phyloP scores from a whole-genome alignment of 179 eudicot genomes.

The Beta lomatogona region DNA sequence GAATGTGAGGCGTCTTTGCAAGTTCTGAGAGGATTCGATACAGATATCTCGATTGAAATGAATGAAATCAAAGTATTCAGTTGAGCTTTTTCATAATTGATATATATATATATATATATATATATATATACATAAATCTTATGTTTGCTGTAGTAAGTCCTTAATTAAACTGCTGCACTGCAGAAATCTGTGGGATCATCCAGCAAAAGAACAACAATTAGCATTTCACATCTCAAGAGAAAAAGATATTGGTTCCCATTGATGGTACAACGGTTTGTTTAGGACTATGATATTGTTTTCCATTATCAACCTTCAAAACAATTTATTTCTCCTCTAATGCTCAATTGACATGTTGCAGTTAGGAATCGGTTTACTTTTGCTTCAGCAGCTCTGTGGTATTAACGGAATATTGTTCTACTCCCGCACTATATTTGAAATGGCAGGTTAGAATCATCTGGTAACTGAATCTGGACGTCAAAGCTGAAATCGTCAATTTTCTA shows the following conservation, averaged over 20 bases:
- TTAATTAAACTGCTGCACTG: conserved; percentile 25
- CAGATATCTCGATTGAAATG: conserved; percentile 74
- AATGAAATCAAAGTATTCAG: conserved; percentile 71
- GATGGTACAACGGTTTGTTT: conserved; percentile 61
- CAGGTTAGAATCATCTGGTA: conserved; percentile 52
- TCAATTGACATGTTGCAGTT: conserved; percentile 49
- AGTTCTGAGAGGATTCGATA: conserved; percentile 92
- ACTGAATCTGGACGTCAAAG: neutral
- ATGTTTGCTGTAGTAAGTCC: neutral
- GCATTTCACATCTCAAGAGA: conserved; percentile 57
- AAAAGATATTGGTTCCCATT: conserved; percentile 83
- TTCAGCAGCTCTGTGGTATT: conserved; percentile 87
- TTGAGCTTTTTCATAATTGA: conserved; percentile 1
- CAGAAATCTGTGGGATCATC: conserved; percentile 81
- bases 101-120: neutral
- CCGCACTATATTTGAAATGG: conserved; percentile 72
- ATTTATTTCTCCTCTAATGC: conserved; percentile 21
- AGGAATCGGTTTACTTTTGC: conserved; percentile 84
- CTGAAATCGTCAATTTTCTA: neutral
- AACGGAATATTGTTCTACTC: conserved; percentile 93
- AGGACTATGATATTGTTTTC: conserved; percentile 1
- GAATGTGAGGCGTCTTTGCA: conserved; percentile 92
- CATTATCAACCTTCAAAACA: neutral
- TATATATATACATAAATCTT: neutral
- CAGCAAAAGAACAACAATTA: conserved; percentile 56